phyloP scores from a whole-genome alignment of 179 eudicot genomes.

The Silene vulgaris region DNA sequence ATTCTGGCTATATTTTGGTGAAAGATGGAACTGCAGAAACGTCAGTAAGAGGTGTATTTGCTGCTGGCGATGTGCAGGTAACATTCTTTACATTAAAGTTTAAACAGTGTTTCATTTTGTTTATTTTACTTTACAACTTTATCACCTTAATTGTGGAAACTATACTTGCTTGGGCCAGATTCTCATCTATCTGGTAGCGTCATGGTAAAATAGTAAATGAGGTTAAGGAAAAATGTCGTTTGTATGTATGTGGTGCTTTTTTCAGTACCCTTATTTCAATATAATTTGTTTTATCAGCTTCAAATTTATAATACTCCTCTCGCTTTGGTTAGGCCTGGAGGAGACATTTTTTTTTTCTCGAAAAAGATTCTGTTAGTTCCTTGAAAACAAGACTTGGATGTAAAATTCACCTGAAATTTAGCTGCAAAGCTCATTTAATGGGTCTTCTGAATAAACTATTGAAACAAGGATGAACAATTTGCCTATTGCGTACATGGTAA shows the following conservation, averaged over 20 bases:
- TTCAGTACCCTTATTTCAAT: not conserved
- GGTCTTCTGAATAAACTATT: not conserved
- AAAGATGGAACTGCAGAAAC: conserved; percentile 72
- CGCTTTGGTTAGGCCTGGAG: not conserved
- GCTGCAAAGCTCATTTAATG: conserved; percentile 6
- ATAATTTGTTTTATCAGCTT: no score
- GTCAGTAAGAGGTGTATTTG: conserved; percentile 85
- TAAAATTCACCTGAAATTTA: not conserved
- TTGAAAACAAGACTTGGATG: conserved; percentile 1
- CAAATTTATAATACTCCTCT: not conserved
- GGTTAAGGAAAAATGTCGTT: not conserved
- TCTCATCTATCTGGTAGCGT: not conserved
- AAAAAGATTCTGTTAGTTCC: not conserved
- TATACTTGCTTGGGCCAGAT: not conserved
- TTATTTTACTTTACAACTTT: not conserved
- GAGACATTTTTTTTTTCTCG: not conserved
- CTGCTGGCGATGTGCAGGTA: conserved; percentile 99
- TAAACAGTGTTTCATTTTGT: not conserved
- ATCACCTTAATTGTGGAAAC: not conserved
- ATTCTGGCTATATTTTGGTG: conserved; percentile 73
- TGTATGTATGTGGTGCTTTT: conserved; percentile 2
- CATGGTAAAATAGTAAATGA: not conserved
- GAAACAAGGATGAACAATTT: not conserved
- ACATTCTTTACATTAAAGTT: not conserved
- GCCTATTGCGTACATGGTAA: not conserved